phyloP scores from a whole-genome alignment of 371 early-diverging fungal genomes.

The Mucor piriformis region DNA sequence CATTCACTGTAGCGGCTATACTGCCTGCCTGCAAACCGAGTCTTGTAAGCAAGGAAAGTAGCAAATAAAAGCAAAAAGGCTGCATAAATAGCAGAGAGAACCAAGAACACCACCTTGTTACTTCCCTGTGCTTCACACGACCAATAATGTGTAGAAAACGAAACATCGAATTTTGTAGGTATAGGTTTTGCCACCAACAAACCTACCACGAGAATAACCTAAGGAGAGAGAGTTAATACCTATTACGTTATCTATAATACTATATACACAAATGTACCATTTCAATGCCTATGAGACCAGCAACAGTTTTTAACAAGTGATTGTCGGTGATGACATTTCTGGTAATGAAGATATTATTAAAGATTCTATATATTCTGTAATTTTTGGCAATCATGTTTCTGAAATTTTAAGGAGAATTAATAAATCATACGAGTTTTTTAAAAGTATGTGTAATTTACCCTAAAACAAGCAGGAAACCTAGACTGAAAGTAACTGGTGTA shows the following conservation, averaged over 20 bases:
- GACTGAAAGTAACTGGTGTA: conserved; percentile 51
- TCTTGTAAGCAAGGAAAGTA: conserved; percentile 61
- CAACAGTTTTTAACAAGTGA: conserved; percentile 55
- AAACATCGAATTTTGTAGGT: conserved; percentile 38
- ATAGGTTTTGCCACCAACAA: conserved; percentile 42
- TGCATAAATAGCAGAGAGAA: conserved; percentile 41
- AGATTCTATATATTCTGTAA: conserved; percentile 63
- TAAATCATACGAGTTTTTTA: not conserved
- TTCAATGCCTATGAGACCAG: conserved; percentile 46
- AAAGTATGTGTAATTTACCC: conserved; percentile 29
- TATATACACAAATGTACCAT: conserved; percentile 54
- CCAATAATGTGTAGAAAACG: conserved; percentile 54
- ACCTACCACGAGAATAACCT: conserved; percentile 50
- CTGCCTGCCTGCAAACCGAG: conserved; percentile 51
- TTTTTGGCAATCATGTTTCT: conserved; percentile 69
- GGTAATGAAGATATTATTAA: conserved; percentile 64
- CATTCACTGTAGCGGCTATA: conserved; percentile 64
- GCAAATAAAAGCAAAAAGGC: conserved; percentile 51
- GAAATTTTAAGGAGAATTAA: not conserved
- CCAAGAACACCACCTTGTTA: conserved; percentile 34
- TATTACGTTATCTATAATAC: no score
- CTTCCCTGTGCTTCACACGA: conserved; percentile 34
- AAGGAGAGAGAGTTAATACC: no score
- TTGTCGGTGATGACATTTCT: conserved; percentile 60
- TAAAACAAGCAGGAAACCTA: conserved; percentile 59